A percentile compares a stretch with the other conserved stretches of the same genome.
Conservation (phyloP, 2,329 filamentous ascomycete species). For the Tolypocladium nubicola region DNA sequence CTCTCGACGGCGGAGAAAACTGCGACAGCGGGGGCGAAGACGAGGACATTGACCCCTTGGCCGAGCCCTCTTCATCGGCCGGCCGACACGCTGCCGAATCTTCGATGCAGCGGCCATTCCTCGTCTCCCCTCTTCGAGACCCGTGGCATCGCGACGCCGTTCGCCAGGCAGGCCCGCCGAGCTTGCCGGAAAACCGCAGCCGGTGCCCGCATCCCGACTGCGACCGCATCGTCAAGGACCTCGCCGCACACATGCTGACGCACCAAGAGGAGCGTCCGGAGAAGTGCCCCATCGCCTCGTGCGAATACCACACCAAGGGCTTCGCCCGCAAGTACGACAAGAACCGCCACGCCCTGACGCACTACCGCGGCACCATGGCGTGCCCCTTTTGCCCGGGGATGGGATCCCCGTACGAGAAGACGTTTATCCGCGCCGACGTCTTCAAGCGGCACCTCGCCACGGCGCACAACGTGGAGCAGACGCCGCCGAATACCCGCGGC, state of each 20-base stretch:
- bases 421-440: slow-evolving; percentile 91
- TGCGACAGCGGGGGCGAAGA: slow-evolving; percentile 40
- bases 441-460: slow-evolving; percentile 94
- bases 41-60: slow-evolving; percentile 15
- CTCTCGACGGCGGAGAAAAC: slow-evolving; percentile 34
- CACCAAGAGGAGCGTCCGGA: slow-evolving; percentile 90
- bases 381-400: slow-evolving; percentile 91
- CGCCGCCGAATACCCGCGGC: slow-evolving; percentile 69
- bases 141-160: slow-evolving; percentile 12
- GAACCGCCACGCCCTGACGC: slow-evolving; percentile 89
- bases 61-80: slow-evolving; percentile 4
- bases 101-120: slow-evolving; percentile 2
- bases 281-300: slow-evolving; percentile 88
- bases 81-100: slow-evolving; percentile 6
- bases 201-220: slow-evolving; percentile 48
- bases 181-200: slow-evolving; percentile 29
- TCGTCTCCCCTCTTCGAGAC: slow-evolving; percentile 7
- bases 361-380: slow-evolving; percentile 97
- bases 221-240: slow-evolving; percentile 49
- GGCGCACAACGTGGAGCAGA: slow-evolving; percentile 90
- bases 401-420: slow-evolving; percentile 81
- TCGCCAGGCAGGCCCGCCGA: slow-evolving; percentile 17
- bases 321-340: slow-evolving; percentile 98
- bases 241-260: slow-evolving; percentile 88
- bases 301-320: slow-evolving; percentile 88